Conservation (phyloP, 2,329 filamentous ascomycete genomes). For the Bipolaris oryzae region DNA sequence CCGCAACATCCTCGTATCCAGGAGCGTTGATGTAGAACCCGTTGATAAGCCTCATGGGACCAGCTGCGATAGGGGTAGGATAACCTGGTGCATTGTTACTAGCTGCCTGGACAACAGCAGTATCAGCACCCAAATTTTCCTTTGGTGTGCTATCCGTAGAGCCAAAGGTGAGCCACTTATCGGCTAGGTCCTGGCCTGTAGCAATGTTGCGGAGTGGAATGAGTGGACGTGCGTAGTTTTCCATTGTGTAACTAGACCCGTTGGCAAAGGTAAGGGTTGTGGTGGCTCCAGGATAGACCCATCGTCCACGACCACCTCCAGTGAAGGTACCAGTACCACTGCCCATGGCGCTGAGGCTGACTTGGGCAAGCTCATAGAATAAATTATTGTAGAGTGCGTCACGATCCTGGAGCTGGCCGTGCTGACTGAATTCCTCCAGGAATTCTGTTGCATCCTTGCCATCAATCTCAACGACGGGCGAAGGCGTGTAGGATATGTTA, state of each 20-base stretch:
- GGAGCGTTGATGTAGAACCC: conserved; percentile 54
- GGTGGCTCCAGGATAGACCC: conserved; percentile 51
- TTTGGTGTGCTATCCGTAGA: conserved; percentile 3
- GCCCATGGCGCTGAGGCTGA: conserved; percentile 50
- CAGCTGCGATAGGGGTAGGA: conserved; percentile 49
- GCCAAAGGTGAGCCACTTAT: conserved; percentile 45
- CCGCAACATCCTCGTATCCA: conserved; percentile 54
- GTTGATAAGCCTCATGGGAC: conserved; percentile 50
- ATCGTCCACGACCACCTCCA: conserved; percentile 52
- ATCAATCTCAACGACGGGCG: conserved; percentile 62
- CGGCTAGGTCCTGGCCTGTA: conserved; percentile 50
- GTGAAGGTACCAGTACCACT: conserved; percentile 52
- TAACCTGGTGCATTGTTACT: conserved; percentile 49
- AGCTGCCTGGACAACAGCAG: conserved; percentile 11
- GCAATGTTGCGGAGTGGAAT: conserved; percentile 49
- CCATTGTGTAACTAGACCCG: conserved; percentile 47
- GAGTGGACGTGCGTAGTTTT: conserved; percentile 53
- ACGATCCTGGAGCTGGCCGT: conserved; percentile 59
- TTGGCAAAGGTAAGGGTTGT: conserved; percentile 56
- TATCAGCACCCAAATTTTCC: conserved; percentile 1
- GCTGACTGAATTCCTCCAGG: conserved; percentile 55
- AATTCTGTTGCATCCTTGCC: conserved; percentile 58
- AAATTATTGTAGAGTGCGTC: conserved; percentile 63
- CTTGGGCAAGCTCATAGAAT: conserved; percentile 55
- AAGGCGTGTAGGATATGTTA: conserved; percentile 54